A percentile compares a stretch with the other conserved stretches of the same genome.
Conservation (phyloP, 352 stramenopile species). For the Pythium coloratum region DNA sequence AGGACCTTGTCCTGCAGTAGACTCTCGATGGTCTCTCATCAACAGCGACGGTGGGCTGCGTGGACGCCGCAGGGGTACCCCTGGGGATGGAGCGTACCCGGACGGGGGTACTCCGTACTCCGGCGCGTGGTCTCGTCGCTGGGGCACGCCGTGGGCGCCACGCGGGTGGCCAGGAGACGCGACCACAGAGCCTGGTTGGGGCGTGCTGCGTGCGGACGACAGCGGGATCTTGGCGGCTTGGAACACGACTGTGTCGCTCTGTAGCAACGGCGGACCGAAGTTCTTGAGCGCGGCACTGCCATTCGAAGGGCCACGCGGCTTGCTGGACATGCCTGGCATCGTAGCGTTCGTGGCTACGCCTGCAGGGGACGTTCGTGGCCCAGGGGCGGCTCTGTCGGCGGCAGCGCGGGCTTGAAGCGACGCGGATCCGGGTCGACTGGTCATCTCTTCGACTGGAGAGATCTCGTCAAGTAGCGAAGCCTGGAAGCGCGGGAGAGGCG, state of each 20-base stretch:
- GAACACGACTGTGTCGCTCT: constrained; percentile 67
- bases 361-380: background rate
- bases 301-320: background rate
- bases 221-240: constrained; percentile 50
- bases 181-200: constrained; percentile 15
- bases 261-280: constrained; percentile 34
- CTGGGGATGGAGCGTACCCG: background rate
- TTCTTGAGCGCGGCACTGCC: constrained; percentile 7
- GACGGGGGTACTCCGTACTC: background rate
- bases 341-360: background rate
- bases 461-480: background rate
- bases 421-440: background rate
- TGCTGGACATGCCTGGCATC: background rate
- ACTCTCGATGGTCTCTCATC: background rate
- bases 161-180: background rate
- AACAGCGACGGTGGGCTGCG: constrained; percentile 1
- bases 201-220: constrained; percentile 34
- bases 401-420: background rate
- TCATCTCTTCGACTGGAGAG: background rate
- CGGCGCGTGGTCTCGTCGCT: background rate
- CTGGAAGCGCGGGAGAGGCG: background rate
- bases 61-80: background rate
- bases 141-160: background rate
- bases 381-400: background rate
- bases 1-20: background rate